Evolutionary conservation across 805 yeast genomes (phyloP).

Genomic region (Candida verbasci): DNA sequence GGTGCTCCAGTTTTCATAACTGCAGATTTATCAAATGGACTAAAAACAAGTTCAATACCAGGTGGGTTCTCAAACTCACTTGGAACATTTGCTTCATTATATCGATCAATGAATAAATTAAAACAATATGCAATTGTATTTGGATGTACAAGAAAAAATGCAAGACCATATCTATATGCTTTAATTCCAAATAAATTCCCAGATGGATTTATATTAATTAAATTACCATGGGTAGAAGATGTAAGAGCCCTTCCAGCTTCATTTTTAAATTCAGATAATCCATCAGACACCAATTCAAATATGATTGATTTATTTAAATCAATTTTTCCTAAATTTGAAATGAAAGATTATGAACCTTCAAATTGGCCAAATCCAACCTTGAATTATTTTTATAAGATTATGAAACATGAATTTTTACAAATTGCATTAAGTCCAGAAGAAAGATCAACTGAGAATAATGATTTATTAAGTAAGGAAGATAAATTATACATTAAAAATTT

Average conservation of each 20-base stretch:
- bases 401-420: constrained; percentile 66
- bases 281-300: constrained; percentile 10
- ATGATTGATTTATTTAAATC: constrained; percentile 18
- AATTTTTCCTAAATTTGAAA: constrained; percentile 34
- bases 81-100: constrained; percentile 63
- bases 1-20: constrained; percentile 59
- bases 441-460: constrained; percentile 3
- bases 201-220: constrained; percentile 68
- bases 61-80: constrained; percentile 58
- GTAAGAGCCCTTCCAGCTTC: constrained; percentile 58
- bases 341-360: constrained; percentile 50
- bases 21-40: constrained; percentile 52
- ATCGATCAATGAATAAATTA: constrained; percentile 50
- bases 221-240: constrained; percentile 73
- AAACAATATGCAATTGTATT: constrained; percentile 64
- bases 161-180: constrained; percentile 56
- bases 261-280: constrained; percentile 10
- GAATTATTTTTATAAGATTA: constrained; percentile 58
- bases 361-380: constrained; percentile 63
- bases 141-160: constrained; percentile 54
- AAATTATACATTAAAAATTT: constrained; percentile 12
- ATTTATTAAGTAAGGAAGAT: constrained; percentile 17
- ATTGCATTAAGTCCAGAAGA: constrained; percentile 16
- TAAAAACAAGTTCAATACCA: constrained; percentile 14
- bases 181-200: constrained; percentile 59